A percentile compares a stretch with the other conserved stretches of the same genome.
phyloP scores from a whole-genome alignment of 768 basidiomycete genomes.

The Lactarius psammicola region DNA sequence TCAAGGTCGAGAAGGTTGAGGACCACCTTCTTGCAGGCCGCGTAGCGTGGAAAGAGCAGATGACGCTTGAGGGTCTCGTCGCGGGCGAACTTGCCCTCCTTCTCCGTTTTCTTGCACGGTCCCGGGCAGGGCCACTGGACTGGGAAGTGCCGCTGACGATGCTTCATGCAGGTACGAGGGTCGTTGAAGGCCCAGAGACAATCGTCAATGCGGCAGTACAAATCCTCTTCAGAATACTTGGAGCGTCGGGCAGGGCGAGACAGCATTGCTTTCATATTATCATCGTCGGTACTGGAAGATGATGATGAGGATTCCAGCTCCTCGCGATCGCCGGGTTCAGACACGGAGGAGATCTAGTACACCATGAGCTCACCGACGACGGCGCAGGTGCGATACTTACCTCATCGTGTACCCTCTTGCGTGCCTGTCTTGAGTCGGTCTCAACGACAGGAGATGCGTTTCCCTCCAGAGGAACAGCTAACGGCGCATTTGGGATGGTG shows the following conservation, averaged over 20 bases:
- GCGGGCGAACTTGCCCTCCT: neutral
- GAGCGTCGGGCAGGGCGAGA: neutral
- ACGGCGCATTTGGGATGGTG: neutral
- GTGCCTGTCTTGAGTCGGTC: neutral
- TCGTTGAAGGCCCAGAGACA: conserved; percentile 6
- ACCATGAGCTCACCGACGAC: neutral
- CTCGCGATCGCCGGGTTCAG: neutral
- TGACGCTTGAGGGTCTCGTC: conserved; percentile 11
- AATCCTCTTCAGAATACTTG: conserved; percentile 5
- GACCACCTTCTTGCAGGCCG: neutral
- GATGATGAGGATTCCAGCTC: neutral
- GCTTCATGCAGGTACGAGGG: conserved; percentile 3
- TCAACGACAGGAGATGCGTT: neutral
- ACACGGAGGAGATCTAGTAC: conserved; percentile 5
- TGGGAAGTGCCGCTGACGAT: conserved; percentile 6
- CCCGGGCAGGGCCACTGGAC: conserved; percentile 5
- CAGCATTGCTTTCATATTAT: neutral
- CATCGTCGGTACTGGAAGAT: neutral
- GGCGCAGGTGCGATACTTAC: neutral
- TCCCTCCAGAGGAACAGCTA: neutral
- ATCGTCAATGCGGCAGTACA: conserved; percentile 13
- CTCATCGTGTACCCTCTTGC: conserved; percentile 6
- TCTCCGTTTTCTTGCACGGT: neutral
- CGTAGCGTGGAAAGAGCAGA: conserved; percentile 3
- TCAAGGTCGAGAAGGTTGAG: neutral